Conservation (phyloP, 805 yeast genomes). For the Vanderwaltozyma polyspora region DNA sequence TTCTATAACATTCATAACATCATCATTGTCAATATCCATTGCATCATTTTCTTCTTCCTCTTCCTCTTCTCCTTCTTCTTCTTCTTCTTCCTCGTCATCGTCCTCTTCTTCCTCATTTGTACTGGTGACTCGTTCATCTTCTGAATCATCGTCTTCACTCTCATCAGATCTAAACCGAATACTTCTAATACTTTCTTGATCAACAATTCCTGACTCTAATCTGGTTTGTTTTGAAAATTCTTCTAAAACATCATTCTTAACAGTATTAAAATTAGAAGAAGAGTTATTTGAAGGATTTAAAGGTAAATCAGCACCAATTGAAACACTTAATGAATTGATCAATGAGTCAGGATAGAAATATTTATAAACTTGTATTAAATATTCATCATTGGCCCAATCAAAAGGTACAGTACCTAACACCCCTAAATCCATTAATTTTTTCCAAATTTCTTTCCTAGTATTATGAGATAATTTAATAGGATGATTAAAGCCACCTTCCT, state of each 20-base stretch:
- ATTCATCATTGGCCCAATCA: conserved; percentile 21
- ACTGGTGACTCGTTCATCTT: no score
- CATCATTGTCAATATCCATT: background rate
- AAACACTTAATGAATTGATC: background rate
- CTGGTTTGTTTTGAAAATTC: background rate
- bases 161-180: background rate
- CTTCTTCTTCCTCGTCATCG: conserved; percentile 5
- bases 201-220: background rate
- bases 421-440: conserved; percentile 21
- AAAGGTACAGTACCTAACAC: conserved; percentile 26
- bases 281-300: background rate
- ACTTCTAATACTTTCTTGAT: background rate
- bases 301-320: background rate
- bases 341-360: conserved; percentile 19
- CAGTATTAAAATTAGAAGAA: background rate
- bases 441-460: conserved; percentile 23
- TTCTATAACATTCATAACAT: background rate
- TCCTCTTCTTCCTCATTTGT: conserved; percentile 1
- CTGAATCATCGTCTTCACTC: conserved; percentile 2
- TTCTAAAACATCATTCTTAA: background rate
- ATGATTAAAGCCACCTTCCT: background rate
- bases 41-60: conserved; percentile 6
- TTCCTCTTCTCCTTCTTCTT: conserved; percentile 5
- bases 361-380: conserved; percentile 22
- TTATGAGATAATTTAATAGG: background rate